Percentiles rank a stretch among this genome's conserved stretches.
Conservation (phyloP, 139 green algal genomes). For the Diplosphaera chodatii region DNA sequence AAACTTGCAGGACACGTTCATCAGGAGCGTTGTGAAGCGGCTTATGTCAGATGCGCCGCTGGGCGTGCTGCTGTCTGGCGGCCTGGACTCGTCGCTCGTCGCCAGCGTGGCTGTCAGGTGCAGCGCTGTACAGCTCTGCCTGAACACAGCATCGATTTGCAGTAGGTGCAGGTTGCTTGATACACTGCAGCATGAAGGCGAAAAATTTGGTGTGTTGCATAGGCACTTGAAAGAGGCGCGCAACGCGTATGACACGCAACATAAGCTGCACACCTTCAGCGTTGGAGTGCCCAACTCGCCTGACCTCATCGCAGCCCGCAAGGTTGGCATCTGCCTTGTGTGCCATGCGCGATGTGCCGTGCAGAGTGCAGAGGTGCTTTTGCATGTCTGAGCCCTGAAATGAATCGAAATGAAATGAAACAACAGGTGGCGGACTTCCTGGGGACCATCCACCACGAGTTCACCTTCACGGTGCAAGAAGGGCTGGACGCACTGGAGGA, state of each 20-base stretch:
- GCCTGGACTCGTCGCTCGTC: conserved; percentile 91
- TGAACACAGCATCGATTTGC: no score
- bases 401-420: no score
- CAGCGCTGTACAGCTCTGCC: no score
- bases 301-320: conserved; percentile 82
- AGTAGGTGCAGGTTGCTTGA: no score
- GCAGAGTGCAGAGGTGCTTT: no score
- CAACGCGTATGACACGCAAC: conserved; percentile 44
- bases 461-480: conserved; percentile 94
- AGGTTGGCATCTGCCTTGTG: conserved; percentile 5
- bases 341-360: no score
- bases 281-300: conserved; percentile 85
- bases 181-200: no score
- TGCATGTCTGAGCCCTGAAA: no score
- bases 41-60: conserved; percentile 96
- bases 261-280: conserved; percentile 83
- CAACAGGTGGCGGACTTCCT: conserved; percentile 79
- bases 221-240: conserved; percentile 51
- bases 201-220: no score
- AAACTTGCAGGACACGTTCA: conserved; percentile 49
- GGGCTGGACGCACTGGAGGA: conserved; percentile 90
- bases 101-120: conserved; percentile 64
- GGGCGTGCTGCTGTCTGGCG: conserved; percentile 92
- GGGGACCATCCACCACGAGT: conserved; percentile 93
- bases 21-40: conserved; percentile 81